Conservation (phyloP, 257 asterid species). For the Eustoma russellianum region DNA sequence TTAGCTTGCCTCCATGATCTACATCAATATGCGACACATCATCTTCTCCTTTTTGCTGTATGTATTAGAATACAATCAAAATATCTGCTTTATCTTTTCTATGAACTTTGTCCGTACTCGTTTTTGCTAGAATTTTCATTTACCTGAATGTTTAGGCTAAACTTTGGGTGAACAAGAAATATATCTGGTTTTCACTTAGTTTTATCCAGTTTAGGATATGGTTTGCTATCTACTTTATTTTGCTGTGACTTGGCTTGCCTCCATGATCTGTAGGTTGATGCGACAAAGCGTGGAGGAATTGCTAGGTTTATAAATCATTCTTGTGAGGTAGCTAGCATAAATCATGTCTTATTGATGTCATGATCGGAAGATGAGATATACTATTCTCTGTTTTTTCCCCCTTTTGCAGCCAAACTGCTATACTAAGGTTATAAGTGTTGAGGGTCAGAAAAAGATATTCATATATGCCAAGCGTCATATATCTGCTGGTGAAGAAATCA, state of each 20-base stretch:
- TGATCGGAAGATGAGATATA: constrained; percentile 4
- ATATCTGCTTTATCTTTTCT: not conserved
- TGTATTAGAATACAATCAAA: too few relatives aligned
- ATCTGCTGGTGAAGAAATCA: constrained; percentile 88
- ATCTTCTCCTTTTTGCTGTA: too few relatives aligned
- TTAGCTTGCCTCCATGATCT: too few relatives aligned
- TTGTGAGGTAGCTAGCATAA: constrained; percentile 66
- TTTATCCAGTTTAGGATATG: not conserved
- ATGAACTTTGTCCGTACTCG: not conserved
- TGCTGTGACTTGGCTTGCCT: constrained; percentile 2
- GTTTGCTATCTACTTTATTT: not conserved
- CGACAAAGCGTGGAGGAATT: constrained; percentile 95
- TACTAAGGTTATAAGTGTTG: constrained; percentile 94
- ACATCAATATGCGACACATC: too few relatives aligned
- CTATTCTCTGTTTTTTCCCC: constrained; percentile 12
- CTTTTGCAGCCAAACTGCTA: constrained; percentile 91
- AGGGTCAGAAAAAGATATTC: constrained; percentile 93
- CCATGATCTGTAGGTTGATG: constrained; percentile 71
- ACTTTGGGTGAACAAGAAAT: not conserved
- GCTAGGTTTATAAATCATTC: constrained; percentile 98
- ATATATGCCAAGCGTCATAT: constrained; percentile 94
- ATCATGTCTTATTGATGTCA: constrained; percentile 12
- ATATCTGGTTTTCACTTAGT: not conserved
- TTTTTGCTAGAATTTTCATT: not conserved
- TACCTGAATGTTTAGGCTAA: not conserved